These are phyloP conservation scores for Colletotrichum cordylinicola DNA, from an alignment of 2,329 filamentous ascomycete genomes.

Conservation along the genomic window DNA sequence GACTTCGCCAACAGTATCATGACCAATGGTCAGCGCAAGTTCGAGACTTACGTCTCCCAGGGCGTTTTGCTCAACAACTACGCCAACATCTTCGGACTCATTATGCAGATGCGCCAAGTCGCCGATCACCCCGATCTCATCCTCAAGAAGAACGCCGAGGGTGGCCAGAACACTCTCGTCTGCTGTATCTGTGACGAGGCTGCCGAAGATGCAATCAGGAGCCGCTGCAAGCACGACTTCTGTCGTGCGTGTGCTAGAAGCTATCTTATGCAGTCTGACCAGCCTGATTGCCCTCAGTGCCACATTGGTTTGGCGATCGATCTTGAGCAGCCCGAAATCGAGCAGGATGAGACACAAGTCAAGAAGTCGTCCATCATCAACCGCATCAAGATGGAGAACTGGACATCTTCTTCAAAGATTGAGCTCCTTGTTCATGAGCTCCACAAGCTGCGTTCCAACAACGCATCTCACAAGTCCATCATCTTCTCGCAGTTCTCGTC, in stretches of 20 bases:
- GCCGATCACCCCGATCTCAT: constrained; percentile 96
- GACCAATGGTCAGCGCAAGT: constrained; percentile 85
- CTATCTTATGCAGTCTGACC: constrained; percentile 77
- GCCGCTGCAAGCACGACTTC: constrained; percentile 86
- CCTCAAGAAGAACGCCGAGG: constrained; percentile 83
- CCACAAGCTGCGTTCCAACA: constrained; percentile 89
- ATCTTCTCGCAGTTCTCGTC: constrained; percentile 98
- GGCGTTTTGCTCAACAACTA: constrained; percentile 97
- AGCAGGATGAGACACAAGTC: constrained; percentile 84
- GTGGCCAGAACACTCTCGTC: constrained; percentile 87
- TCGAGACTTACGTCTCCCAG: constrained; percentile 93
- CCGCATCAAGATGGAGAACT: constrained; percentile 97
- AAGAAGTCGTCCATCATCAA: constrained; percentile 99
- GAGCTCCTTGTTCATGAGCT: constrained; percentile 95
- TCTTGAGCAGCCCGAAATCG: constrained; percentile 92
- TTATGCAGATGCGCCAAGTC: constrained; percentile 99
- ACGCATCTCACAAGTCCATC: constrained; percentile 93
- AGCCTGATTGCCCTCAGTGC: constrained; percentile 85
- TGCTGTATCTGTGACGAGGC: constrained; percentile 97
- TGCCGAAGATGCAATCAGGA: constrained; percentile 92
- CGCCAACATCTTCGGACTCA: constrained; percentile 97
- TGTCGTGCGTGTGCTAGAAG: constrained; percentile 47
- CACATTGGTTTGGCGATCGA: constrained; percentile 92
- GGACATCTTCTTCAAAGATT: constrained; percentile 98
- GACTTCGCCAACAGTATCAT: constrained; percentile 97